Evolutionary conservation across 805 yeast genomes (phyloP).

Genomic region (Spathaspora girioi): DNA sequence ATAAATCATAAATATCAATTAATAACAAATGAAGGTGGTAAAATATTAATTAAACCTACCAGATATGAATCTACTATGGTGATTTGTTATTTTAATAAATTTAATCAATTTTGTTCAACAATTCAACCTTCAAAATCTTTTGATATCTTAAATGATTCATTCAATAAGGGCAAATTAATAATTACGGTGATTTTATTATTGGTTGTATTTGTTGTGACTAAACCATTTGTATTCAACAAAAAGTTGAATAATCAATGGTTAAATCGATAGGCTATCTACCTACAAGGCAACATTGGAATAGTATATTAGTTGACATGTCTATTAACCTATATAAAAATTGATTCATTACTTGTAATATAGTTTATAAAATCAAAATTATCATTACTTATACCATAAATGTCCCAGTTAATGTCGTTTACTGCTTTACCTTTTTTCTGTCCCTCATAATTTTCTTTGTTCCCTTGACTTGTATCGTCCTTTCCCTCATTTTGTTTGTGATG

Average conservation of each 20-base stretch:
- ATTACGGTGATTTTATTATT: conserved; percentile 55
- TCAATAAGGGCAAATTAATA: conserved; percentile 63
- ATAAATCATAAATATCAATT: conserved; percentile 37
- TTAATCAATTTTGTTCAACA: conserved; percentile 72
- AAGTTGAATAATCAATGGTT: conserved; percentile 55
- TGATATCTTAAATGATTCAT: conserved; percentile 66
- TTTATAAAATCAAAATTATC: conserved; percentile 13
- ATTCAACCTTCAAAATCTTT: conserved; percentile 80
- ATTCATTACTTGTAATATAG: conserved; percentile 15
- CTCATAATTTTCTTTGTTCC: conserved; percentile 5
- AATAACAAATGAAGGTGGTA: conserved; percentile 11
- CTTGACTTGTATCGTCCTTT: too few relatives aligned
- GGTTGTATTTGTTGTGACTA: conserved; percentile 43
- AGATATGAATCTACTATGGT: conserved; percentile 78
- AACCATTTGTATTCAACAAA: conserved; percentile 55
- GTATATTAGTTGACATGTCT: background rate
- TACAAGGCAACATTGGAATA: background rate
- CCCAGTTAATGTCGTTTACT: conserved; percentile 17
- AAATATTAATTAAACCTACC: conserved; percentile 43
- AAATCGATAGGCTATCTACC: conserved; percentile 9
- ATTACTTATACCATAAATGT: conserved; percentile 24
- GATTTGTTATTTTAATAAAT: conserved; percentile 55
- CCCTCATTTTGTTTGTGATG: background rate
- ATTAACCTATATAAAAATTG: conserved; percentile 15
- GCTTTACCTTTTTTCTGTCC: background rate